Conservation (phyloP, 73 alveolate genomes). For the Halteria grandinella region DNA sequence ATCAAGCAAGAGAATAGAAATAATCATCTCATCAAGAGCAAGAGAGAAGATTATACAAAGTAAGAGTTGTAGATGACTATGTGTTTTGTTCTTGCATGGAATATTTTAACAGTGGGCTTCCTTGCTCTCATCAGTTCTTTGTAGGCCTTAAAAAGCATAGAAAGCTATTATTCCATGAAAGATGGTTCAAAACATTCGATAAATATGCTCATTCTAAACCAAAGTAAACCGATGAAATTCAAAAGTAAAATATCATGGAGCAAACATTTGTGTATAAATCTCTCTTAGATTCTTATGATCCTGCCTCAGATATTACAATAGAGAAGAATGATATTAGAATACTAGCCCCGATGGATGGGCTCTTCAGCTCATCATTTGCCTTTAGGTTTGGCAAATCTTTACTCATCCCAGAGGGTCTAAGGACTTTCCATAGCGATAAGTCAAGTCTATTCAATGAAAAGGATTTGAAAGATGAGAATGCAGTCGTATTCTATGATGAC, state of each 20-base stretch:
- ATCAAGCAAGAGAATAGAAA: constrained; percentile 10
- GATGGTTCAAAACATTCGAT: constrained; percentile 45
- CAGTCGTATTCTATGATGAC: too few relatives aligned
- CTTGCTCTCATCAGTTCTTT: constrained; percentile 53
- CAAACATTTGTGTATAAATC: neutral
- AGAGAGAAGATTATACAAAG: constrained; percentile 3
- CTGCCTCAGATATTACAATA: neutral
- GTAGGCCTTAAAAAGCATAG: constrained; percentile 39
- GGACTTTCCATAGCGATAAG: too few relatives aligned
- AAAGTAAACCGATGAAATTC: neutral
- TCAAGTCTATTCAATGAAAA: too few relatives aligned
- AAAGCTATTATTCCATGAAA: constrained; percentile 36
- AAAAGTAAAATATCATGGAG: neutral
- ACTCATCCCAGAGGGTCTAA: too few relatives aligned
- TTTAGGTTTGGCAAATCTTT: too few relatives aligned
- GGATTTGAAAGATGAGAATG: too few relatives aligned
- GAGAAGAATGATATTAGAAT: neutral
- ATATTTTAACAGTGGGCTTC: constrained; percentile 50
- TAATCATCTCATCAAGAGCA: neutral
- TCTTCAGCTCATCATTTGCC: too few relatives aligned
- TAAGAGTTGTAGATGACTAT: constrained; percentile 18
- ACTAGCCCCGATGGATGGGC: too few relatives aligned
- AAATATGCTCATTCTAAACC: neutral
- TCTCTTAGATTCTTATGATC: neutral
- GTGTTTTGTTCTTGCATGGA: constrained; percentile 57